Evolutionary conservation across 164 flowering plant genomes (phyloP), one percentile per base, ranked within the genome.

Genomic region (Magnolia officinalis): DNA sequence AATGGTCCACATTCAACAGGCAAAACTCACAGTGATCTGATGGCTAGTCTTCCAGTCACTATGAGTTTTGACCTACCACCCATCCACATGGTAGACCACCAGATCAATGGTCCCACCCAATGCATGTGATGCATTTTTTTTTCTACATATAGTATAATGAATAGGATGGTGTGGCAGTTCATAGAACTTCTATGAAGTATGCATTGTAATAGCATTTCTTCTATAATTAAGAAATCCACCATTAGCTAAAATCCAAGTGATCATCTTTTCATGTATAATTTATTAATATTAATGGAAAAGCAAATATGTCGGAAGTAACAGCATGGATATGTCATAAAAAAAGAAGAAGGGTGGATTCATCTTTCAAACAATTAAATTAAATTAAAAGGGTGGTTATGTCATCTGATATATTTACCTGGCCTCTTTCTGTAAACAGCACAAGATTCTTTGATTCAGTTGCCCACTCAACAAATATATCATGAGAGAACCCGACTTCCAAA

Each of bases 401-500:
- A 55, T 9, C 10, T 50, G n/a, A 63, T 26, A 52, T 65, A 75
- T 26, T 37, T 80, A 94, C 99, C 96, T 96, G 98, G 84, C 95
- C 96, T 82, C 96, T 90, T 82, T 96, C 99, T 0, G 98, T 90
- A 86, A 96, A 96, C 79, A 96, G 90, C 75, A 94, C 90, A 66
- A 96, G 92, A 82, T 96, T 96, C 87, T 83, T 94, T n/a, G 77
- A 71, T 82, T 96, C 97, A 73, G 83, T 79, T 70, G 96, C 99
- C 98, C 96, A 96, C 76, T 96, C 98, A 75, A 86, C 93, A 85
- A 96, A 94, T 76, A 96, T 89, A 82, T 96, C 97, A 83, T 92
- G 99, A 77, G 99, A 89, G 80, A 89, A 94, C 14, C 99, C 99
- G 49, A 84, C 91, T 84, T 96, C 99, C 85, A 96, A 86, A 80